Percentiles rank a stretch among this genome's conserved stretches.
These are phyloP conservation scores for Pyricularia sp. DNA, from an alignment of 2,329 filamentous ascomycete genomes.

Conservation along the genomic window DNA sequence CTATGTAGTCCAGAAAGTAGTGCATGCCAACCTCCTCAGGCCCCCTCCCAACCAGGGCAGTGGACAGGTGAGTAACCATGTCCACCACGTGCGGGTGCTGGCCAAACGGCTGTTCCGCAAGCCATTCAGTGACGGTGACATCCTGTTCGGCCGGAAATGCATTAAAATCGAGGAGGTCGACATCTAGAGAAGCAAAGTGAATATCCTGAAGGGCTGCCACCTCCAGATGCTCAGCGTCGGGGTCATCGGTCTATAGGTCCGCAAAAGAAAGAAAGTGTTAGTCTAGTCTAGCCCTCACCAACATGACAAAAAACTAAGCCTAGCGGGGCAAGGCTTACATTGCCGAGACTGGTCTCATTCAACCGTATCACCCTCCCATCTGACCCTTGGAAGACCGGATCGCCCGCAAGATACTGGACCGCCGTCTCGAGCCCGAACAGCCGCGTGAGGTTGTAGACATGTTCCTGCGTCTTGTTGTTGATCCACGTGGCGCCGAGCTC, in stretches of 20 bases:
- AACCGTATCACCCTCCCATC: neutral
- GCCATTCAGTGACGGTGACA: neutral
- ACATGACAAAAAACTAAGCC: too few relatives aligned
- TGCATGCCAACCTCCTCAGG: slow-evolving; percentile 1
- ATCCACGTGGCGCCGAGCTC: slow-evolving; percentile 3
- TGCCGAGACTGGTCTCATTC: neutral
- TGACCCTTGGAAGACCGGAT: neutral
- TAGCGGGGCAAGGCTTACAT: neutral
- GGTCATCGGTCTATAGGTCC: neutral
- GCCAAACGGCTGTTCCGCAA: neutral
- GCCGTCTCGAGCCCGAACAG: neutral
- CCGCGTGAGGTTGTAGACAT: neutral
- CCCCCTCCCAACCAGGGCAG: neutral
- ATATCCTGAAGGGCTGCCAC: neutral
- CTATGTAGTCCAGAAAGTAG: neutral
- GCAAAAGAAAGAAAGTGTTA: too few relatives aligned
- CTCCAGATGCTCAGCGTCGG: neutral
- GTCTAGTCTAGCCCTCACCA: too few relatives aligned
- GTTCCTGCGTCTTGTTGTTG: neutral
- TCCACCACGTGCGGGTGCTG: neutral
- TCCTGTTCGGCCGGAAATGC: neutral
- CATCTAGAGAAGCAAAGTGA: too few relatives aligned
- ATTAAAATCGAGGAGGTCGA: neutral
- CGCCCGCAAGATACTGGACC: neutral
- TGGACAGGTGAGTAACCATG: neutral